Percentiles rank a stretch among this genome's conserved stretches.
Conservation (phyloP, 305 asterid genomes). For the Solanum hybrid region DNA sequence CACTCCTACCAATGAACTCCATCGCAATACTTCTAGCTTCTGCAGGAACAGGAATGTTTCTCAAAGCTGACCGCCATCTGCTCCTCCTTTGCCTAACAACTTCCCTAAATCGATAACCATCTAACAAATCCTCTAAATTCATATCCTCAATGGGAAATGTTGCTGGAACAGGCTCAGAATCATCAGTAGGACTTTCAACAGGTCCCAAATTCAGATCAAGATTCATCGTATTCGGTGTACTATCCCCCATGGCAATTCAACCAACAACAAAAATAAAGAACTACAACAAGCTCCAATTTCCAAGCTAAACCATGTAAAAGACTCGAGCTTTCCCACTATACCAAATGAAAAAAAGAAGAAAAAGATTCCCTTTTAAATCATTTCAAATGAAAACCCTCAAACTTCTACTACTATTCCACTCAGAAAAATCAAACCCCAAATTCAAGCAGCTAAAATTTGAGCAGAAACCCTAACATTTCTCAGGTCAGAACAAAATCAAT, state of each 20-base stretch:
- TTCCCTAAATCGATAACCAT: constrained; percentile 30
- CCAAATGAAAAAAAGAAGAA: neutral
- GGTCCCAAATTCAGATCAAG: constrained; percentile 84
- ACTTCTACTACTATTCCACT: neutral
- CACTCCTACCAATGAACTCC: constrained; percentile 31
- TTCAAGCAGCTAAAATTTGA: constrained; percentile 7
- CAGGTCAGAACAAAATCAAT: neutral
- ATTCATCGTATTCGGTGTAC: constrained; percentile 41
- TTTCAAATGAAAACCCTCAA: constrained; percentile 2
- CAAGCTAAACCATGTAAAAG: neutral
- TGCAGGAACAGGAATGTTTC: constrained; percentile 48
- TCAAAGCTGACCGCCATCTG: constrained; percentile 59
- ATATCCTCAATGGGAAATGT: constrained; percentile 27
- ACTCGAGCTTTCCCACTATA: neutral
- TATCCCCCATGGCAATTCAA: constrained; percentile 44
- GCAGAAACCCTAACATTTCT: constrained; percentile 11
- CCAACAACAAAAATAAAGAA: neutral
- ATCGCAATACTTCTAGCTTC: constrained; percentile 54
- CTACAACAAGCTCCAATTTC: neutral
- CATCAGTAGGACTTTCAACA: constrained; percentile 32
- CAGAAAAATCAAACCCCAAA: constrained; percentile 5
- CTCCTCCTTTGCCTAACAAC: constrained; percentile 39
- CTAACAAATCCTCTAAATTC: constrained; percentile 71
- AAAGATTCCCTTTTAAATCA: neutral
- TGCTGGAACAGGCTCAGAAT: constrained; percentile 17